These are phyloP conservation scores for Chaetoscypha palmicola DNA, from an alignment of 2,329 filamentous ascomycete genomes.

Conservation along the genomic window DNA sequence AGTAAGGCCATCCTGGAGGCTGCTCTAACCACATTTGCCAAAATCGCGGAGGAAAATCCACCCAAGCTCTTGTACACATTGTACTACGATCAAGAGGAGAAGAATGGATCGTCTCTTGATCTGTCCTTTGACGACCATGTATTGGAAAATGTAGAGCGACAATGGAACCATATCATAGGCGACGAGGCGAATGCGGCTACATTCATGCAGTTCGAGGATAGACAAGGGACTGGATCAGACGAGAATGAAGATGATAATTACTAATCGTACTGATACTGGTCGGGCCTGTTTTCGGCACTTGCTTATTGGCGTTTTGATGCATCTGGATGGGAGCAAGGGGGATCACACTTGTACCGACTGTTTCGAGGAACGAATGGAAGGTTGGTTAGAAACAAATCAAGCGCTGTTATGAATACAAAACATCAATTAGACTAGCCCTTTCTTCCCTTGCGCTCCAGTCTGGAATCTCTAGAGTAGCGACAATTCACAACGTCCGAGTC, in stretches of 20 bases:
- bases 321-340: no score
- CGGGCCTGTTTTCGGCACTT: no score
- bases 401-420: no score
- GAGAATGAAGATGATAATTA: constrained; percentile 39
- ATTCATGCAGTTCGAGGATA: constrained; percentile 76
- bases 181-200: constrained; percentile 33
- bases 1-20: constrained; percentile 24
- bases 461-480: no score
- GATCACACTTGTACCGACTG: no score
- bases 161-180: constrained; percentile 58
- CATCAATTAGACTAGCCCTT: no score
- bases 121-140: constrained; percentile 68
- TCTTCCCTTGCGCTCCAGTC: no score
- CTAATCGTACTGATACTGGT: neutral
- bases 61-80: constrained; percentile 42
- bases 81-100: constrained; percentile 46
- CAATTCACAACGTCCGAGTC: no score
- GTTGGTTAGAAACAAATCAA: no score
- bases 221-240: constrained; percentile 55
- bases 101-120: constrained; percentile 43
- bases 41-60: constrained; percentile 25
- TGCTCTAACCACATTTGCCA: constrained; percentile 39
- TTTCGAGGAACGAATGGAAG: no score
- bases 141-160: constrained; percentile 58
- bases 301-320: no score